These are phyloP conservation scores for Trichoderma simmonsii DNA, from an alignment of 2,329 filamentous ascomycete genomes.

Conservation along the genomic window DNA sequence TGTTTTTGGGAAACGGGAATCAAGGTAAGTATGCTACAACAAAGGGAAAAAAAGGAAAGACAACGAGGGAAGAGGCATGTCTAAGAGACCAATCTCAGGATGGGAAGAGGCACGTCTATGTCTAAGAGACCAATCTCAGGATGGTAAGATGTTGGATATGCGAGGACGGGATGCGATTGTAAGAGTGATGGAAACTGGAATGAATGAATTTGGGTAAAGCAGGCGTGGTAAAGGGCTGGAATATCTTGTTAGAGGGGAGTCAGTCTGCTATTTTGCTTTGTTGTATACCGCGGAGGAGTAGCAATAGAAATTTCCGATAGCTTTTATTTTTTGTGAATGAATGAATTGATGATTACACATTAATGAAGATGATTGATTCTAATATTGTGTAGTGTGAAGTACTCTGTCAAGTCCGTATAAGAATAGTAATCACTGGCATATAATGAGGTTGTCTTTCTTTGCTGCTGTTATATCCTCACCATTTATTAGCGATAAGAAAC, in stretches of 20 bases:
- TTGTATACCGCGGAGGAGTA: neutral
- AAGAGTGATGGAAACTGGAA: neutral
- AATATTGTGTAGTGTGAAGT: neutral
- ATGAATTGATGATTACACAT: neutral
- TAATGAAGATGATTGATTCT: neutral
- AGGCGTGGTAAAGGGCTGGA: neutral
- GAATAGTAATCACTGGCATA: too few relatives aligned
- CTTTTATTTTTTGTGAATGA: neutral
- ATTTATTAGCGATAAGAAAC: neutral
- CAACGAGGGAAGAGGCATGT: neutral
- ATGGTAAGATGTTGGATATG: neutral
- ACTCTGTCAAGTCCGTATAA: too few relatives aligned
- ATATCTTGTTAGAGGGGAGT: neutral
- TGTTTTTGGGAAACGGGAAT: neutral
- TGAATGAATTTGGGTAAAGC: neutral
- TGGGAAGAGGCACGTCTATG: neutral
- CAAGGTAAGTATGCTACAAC: neutral
- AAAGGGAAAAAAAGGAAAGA: neutral
- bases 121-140: neutral
- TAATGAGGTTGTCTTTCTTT: neutral
- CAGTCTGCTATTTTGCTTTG: neutral
- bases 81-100: neutral
- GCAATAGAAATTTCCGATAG: slow-evolving; percentile 11
- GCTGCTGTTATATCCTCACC: neutral
- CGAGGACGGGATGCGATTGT: neutral